Base-by-base conservation (phyloP, 2,329 filamentous ascomycete genomes). In the Apiospora malaysiana region DNA sequence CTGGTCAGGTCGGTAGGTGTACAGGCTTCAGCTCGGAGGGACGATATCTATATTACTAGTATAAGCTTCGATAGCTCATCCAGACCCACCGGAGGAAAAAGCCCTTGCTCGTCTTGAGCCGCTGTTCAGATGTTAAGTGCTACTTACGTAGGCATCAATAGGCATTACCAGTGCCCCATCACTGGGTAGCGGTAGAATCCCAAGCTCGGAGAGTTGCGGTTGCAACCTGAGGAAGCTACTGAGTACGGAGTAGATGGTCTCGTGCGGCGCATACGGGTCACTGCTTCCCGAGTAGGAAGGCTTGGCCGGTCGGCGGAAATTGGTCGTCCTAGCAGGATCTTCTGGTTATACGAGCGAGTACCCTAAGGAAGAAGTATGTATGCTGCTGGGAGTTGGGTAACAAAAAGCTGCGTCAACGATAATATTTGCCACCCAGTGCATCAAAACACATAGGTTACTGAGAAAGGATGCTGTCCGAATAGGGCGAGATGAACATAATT, bases 201-300 rank as follows among this genome's bases (percentile, higher is more conserved):
- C 27, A 37, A 59, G 10, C 51, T 37, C 18, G 37, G 27, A 37
- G 51, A 21, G 51, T 37, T 59, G 51, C 56, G 56, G 56, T 40
- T 63, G 56, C 32, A 40, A 63, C 56, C 27, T 63, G 56, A 16
- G 32, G 18, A 37, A 37, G 32, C 32, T 40, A 63, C 32, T 27
- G 12, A 37, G 32, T 40, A 63, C 32, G 16, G 12, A 37, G 32
- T 32, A 63, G 32, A 18, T n/a, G 32, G 27, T 40, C 56, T 63
- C 32, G 56, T 63, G 56, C 56, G 56, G 56, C 56, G 32, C 56
- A 63, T 63, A n/a, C 56, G 56, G 56, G 56, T 32, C 56, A 63
- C 40, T 40, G 56, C 32, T 63, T 63, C 56, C 56, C 40, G 56
- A 63, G 56, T 63, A 63, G 56, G 56, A 63, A 40, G 12, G n/a